Evolutionary conservation across 2,329 filamentous ascomycete species (phyloP).

Genomic region (Pochonia chlamydosporia): DNA sequence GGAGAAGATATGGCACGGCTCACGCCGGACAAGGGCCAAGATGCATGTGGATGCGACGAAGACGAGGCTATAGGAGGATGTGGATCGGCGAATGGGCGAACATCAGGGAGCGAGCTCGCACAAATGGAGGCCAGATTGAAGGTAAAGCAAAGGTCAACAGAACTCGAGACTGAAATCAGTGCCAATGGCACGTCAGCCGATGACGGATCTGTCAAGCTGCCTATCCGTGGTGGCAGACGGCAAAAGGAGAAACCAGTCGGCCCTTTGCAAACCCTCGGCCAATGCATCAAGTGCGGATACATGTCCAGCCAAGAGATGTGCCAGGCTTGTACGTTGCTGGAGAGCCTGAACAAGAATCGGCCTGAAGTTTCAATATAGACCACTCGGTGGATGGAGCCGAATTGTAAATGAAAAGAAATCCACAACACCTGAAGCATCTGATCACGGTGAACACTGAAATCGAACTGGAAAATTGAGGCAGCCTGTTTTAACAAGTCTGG

Average conservation of each 20-base stretch:
- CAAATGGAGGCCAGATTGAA: slow-evolving; percentile 60
- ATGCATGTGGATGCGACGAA: slow-evolving; percentile 31
- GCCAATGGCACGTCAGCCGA: slow-evolving; percentile 14
- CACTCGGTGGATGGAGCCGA: not conserved
- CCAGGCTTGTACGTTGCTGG: slow-evolving; percentile 86
- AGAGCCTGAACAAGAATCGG: slow-evolving; percentile 80
- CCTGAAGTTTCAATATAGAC: slow-evolving; percentile 48
- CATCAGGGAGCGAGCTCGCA: slow-evolving; percentile 71
- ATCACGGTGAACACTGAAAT: not conserved
- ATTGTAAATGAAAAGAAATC: not conserved
- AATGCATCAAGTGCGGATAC: slow-evolving; percentile 85
- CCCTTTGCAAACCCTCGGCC: slow-evolving; percentile 69
- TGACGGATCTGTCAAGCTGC: slow-evolving; percentile 27
- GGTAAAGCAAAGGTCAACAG: slow-evolving; percentile 12
- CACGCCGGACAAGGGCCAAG: slow-evolving; percentile 32
- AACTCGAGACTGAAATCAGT: slow-evolving; percentile 27
- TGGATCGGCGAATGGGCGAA: slow-evolving; percentile 57
- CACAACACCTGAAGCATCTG: not conserved
- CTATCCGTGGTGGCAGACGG: slow-evolving; percentile 21
- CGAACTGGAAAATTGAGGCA: not conserved
- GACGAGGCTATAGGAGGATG: slow-evolving; percentile 57
- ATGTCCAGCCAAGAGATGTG: slow-evolving; percentile 92
- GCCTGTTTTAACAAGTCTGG: not conserved
- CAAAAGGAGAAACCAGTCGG: slow-evolving; percentile 22
- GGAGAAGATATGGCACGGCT: slow-evolving; percentile 93